Evolutionary conservation across 2,329 filamentous ascomycete species (phyloP).

Genomic region (Leptodontidium sp.): DNA sequence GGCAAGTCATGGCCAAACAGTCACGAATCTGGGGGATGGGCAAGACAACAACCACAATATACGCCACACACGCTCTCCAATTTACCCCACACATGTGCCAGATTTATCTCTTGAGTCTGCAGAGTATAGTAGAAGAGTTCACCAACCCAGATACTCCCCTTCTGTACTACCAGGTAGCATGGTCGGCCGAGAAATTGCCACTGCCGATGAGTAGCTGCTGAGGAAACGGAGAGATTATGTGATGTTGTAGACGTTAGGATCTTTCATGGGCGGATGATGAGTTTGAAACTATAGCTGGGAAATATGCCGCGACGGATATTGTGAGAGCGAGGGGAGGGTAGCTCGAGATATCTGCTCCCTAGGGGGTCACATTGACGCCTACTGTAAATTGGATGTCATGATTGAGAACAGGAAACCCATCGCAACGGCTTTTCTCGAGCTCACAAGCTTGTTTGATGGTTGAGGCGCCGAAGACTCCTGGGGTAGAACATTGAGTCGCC

Average conservation of each 20-base stretch:
- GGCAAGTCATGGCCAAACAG: conserved; percentile 16
- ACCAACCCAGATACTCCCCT: conserved; percentile 15
- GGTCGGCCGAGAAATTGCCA: no score
- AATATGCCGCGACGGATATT: conserved; percentile 17
- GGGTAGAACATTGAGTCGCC: conserved; percentile 51
- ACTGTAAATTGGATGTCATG: conserved; percentile 20
- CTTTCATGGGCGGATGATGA: conserved; percentile 14
- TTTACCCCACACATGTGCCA: conserved; percentile 3
- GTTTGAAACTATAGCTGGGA: background rate
- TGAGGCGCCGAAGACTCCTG: conserved; percentile 53
- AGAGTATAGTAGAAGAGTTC: conserved; percentile 1
- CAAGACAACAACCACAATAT: conserved; percentile 15
- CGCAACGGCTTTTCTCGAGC: conserved; percentile 29
- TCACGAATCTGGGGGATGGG: conserved; percentile 14
- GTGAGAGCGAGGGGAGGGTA: conserved; percentile 9
- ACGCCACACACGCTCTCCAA: conserved; percentile 17
- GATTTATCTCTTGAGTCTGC: background rate
- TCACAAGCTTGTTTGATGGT: conserved; percentile 52
- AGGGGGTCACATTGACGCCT: conserved; percentile 17
- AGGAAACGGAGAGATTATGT: conserved; percentile 17
- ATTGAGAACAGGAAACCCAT: conserved; percentile 21
- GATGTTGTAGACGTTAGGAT: conserved; percentile 16
- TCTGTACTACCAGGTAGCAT: conserved; percentile 13
- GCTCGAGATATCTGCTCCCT: conserved; percentile 15
- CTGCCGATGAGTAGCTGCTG: conserved; percentile 12